Evolutionary conservation across 1,139 yeast species (phyloP).

Genomic region (Yamadazyma atlantica): DNA sequence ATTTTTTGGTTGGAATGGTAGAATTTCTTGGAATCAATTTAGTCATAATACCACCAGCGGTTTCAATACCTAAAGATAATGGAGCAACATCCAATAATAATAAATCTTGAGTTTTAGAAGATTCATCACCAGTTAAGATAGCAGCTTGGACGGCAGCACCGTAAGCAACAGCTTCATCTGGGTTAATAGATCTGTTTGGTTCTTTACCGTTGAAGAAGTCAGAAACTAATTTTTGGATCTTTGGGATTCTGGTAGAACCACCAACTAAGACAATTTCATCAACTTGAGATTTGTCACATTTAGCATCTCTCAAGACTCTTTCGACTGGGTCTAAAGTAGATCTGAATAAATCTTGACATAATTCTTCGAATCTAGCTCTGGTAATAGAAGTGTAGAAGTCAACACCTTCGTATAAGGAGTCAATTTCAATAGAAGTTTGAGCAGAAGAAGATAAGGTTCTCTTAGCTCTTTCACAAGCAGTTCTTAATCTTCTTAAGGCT

Average conservation of each 20-base stretch:
- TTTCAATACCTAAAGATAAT: slow-evolving; percentile 94
- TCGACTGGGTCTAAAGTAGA: slow-evolving; percentile 97
- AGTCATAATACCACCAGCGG: slow-evolving; percentile 99
- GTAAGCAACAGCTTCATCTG: slow-evolving; percentile 98
- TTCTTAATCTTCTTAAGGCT: slow-evolving; percentile 97
- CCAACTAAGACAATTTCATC: slow-evolving; percentile 98
- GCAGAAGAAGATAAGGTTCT: slow-evolving; percentile 97
- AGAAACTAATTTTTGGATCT: slow-evolving; percentile 94
- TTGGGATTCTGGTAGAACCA: slow-evolving; percentile 99
- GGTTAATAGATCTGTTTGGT: slow-evolving; percentile 95
- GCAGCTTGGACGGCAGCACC: slow-evolving; percentile 99
- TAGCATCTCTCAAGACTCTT: slow-evolving; percentile 95
- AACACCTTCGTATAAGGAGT: slow-evolving; percentile 93
- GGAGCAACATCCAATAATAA: slow-evolving; percentile 98
- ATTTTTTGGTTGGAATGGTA: slow-evolving; percentile 98
- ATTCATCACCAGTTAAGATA: slow-evolving; percentile 95
- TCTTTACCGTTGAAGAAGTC: slow-evolving; percentile 99
- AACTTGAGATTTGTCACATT: slow-evolving; percentile 83
- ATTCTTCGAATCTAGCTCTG: slow-evolving; percentile 98
- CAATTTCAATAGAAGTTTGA: slow-evolving; percentile 95
- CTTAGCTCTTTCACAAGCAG: slow-evolving; percentile 99
- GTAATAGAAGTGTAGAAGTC: slow-evolving; percentile 96
- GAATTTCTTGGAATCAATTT: slow-evolving; percentile 99
- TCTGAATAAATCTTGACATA: slow-evolving; percentile 89
- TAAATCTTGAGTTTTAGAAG: slow-evolving; percentile 95